Percentiles rank a stretch among this genome's conserved stretches.
Conservation (phyloP, 768 basidiomycete genomes). For the Pleurotus tuber-regium region DNA sequence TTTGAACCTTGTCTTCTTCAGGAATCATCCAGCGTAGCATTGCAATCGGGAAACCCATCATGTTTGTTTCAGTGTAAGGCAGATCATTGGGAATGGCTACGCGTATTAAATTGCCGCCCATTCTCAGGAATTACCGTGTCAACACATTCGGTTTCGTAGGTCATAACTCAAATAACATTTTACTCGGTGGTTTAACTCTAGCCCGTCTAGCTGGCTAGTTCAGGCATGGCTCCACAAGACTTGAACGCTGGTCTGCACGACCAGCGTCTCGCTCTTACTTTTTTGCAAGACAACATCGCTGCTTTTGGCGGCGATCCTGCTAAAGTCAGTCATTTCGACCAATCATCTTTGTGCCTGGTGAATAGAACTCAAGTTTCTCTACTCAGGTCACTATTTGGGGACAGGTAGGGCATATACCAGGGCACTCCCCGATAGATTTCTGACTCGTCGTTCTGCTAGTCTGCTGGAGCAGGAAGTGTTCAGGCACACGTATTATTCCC, state of each 20-base stretch:
- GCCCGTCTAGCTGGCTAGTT: conserved; percentile 46
- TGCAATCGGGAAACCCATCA: conserved; percentile 45
- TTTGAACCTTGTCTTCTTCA: not conserved
- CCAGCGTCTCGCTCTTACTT: conserved; percentile 55
- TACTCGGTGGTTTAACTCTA: too few species aligned
- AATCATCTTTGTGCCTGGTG: too few species aligned
- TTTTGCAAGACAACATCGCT: conserved; percentile 63
- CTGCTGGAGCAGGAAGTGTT: conserved; percentile 50
- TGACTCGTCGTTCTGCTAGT: conserved; percentile 31
- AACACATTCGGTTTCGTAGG: conserved; percentile 58
- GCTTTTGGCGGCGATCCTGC: conserved; percentile 62
- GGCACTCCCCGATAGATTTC: too few species aligned
- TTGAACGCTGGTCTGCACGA: conserved; percentile 62
- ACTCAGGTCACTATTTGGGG: conserved; percentile 55
- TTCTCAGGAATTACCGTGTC: conserved; percentile 49
- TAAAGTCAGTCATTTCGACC: conserved; percentile 33
- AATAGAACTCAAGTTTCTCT: not conserved
- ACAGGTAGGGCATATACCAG: conserved; percentile 31
- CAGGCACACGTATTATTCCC: conserved; percentile 48
- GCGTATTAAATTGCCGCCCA: not conserved
- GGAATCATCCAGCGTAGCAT: conserved; percentile 33
- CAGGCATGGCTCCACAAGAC: conserved; percentile 41
- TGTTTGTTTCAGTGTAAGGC: conserved; percentile 51
- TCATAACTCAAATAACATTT: too few species aligned
- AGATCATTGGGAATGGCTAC: not conserved